Evolutionary conservation across 768 basidiomycete genomes (phyloP).

Genomic region (Naematelia aurantialba): DNA sequence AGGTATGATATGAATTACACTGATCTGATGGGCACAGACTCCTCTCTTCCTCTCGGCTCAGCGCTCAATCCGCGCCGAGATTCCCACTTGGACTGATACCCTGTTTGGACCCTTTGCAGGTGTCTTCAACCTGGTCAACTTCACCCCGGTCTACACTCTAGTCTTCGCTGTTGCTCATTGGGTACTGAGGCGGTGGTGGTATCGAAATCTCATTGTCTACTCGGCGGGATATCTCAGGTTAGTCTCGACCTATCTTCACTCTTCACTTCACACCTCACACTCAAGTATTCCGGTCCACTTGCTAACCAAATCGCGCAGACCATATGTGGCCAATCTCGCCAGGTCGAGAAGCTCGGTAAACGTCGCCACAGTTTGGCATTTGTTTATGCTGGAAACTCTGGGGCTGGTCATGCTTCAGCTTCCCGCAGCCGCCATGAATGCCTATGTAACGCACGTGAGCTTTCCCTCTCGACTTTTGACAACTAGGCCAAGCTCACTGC

Average conservation of each 20-base stretch:
- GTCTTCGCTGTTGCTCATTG: slow-evolving; percentile 9
- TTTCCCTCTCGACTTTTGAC: neutral
- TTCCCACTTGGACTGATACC: neutral
- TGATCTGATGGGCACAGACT: neutral
- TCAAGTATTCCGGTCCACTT: neutral
- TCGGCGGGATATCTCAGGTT: neutral
- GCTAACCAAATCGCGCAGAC: slow-evolving; percentile 9
- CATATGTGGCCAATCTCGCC: slow-evolving; percentile 39
- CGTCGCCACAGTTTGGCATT: slow-evolving; percentile 18
- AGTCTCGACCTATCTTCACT: no score
- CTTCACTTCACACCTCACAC: no score
- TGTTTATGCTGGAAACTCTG: slow-evolving; percentile 21
- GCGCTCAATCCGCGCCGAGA: neutral
- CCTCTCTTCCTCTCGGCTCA: slow-evolving; percentile 12
- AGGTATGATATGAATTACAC: neutral
- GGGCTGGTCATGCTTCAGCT: slow-evolving; percentile 19
- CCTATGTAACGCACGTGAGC: slow-evolving; percentile 41
- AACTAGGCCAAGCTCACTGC: slow-evolving; percentile 12
- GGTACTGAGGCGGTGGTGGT: slow-evolving; percentile 5
- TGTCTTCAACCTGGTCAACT: slow-evolving; percentile 5
- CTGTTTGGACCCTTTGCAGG: neutral
- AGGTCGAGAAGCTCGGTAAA: slow-evolving; percentile 15
- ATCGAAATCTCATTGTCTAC: slow-evolving; percentile 2
- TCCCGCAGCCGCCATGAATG: slow-evolving; percentile 31
- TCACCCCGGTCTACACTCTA: slow-evolving; percentile 1